phyloP scores from a whole-genome alignment of 2,329 filamentous ascomycete genomes.

The Kalmusia sp. region DNA sequence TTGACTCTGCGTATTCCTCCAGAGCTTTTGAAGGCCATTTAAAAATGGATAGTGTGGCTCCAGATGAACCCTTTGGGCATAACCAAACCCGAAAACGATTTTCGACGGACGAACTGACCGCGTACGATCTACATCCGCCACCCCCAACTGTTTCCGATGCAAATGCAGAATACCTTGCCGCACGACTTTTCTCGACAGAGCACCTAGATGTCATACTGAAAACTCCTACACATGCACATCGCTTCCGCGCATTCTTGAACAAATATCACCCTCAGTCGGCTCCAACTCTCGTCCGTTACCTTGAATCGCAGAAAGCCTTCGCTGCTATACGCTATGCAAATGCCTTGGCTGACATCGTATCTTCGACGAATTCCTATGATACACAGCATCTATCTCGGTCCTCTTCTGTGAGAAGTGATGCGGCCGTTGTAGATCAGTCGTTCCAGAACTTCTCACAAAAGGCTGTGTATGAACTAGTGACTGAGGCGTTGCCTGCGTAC shows the following conservation, averaged over 20 bases:
- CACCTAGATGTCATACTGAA: constrained; percentile 70
- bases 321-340: constrained; percentile 74
- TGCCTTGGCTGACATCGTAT: constrained; percentile 65
- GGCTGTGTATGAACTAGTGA: constrained; percentile 67
- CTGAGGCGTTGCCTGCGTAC: constrained; percentile 73
- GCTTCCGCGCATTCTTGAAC: constrained; percentile 71
- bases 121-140: constrained; percentile 34
- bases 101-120: constrained; percentile 13
- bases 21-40: background rate
- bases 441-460: constrained; percentile 66
- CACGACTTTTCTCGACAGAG: constrained; percentile 68
- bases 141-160: constrained; percentile 25
- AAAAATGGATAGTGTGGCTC: background rate
- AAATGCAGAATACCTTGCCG: constrained; percentile 62
- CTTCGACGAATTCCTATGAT: constrained; percentile 37
- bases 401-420: constrained; percentile 17
- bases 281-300: constrained; percentile 70
- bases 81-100: constrained; percentile 1
- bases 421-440: constrained; percentile 59
- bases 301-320: constrained; percentile 72
- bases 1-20: constrained; percentile 2
- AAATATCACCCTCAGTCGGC: constrained; percentile 65
- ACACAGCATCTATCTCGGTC: constrained; percentile 44
- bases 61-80: background rate
- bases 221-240: constrained; percentile 65